Percentiles rank a stretch among this genome's conserved stretches.
Evolutionary conservation across 2,329 filamentous ascomycete genomes (phyloP).

Genomic region (Venturia aucupariae): DNA sequence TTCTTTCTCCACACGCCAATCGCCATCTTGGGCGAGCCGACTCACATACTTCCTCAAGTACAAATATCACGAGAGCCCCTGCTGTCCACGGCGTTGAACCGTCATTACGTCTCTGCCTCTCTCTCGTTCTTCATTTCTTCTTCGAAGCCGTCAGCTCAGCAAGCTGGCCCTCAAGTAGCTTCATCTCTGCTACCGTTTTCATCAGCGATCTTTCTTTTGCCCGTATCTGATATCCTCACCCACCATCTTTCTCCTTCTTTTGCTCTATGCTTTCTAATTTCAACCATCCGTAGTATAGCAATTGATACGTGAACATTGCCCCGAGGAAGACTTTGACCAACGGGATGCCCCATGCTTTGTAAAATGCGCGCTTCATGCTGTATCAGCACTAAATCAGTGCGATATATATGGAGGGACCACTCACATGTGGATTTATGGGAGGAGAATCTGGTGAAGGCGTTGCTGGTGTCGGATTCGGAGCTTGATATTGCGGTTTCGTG

Average conservation of each 20-base stretch:
- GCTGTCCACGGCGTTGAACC: neutral
- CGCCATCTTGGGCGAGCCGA: no score
- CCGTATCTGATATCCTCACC: neutral
- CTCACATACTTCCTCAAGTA: no score
- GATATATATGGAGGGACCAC: neutral
- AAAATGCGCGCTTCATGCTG: constrained; percentile 52
- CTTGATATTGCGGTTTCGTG: constrained; percentile 5
- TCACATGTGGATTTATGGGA: constrained; percentile 12
- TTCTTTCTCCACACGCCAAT: no score
- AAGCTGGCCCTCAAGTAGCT: constrained; percentile 11
- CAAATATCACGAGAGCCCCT: neutral
- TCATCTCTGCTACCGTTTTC: constrained; percentile 13
- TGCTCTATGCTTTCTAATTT: constrained; percentile 66
- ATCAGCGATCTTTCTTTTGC: neutral
- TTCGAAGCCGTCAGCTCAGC: constrained; percentile 11
- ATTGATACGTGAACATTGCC: constrained; percentile 69
- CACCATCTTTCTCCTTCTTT: constrained; percentile 49
- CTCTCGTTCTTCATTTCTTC: neutral
- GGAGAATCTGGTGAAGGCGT: neutral
- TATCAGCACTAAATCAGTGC: constrained; percentile 3
- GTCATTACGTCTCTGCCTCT: neutral
- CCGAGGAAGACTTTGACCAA: constrained; percentile 65
- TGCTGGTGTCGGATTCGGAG: neutral
- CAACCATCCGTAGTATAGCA: constrained; percentile 65
- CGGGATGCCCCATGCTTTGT: constrained; percentile 64